Base-by-base conservation (phyloP, 1,139 yeast species). In the Geotrichum carabidarum region DNA sequence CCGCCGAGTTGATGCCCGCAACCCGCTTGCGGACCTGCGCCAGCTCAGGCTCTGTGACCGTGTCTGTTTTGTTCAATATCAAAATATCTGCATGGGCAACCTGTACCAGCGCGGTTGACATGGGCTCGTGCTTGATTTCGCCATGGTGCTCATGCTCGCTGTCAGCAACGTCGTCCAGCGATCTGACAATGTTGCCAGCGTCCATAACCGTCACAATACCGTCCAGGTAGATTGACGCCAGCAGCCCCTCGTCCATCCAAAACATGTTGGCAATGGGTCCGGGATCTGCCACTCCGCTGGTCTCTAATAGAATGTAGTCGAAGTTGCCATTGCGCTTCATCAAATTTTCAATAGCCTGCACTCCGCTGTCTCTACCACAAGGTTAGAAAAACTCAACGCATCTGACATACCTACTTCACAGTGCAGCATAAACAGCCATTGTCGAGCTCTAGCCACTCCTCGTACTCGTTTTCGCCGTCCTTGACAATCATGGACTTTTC, bases 231-330 rank as follows among this genome's bases (percentile, higher is more conserved):
- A 93, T 88, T 61, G 82, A 84, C 6, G 96, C 84, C 11, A 84
- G 78, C 55, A 93, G 74, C 0, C 93, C 97, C 37, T 87, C 94
- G 68, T 93, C 99, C 42, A 91, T 76, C 99, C 99, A 93, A 70
- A 93, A 93, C 96, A 93, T 93, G 62, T 83, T 82, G 8, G 97
- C 96, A 38, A 93, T 89, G 0, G 98, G 98, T 6, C 74, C 97
- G 0, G 99, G 99, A 67, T 93, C 98, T 0, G 99, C 99, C n/a
- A 94, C 78, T 0, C 99, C 99, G 0, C 97, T 89, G 0, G 99
- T 94, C 67, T 93, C 99, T 55, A 94, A 73, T 31, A 93, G 70
- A 31, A 93, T 90, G 65, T 93, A 87, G 68, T 94, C 99, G 57
- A 93, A 91, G 54, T 78, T 78, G 14, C 84, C 85, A 42, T 85